These are phyloP conservation scores for Crithidia thermophila DNA, from an alignment of 208 protist species.

Conservation along the genomic window DNA sequence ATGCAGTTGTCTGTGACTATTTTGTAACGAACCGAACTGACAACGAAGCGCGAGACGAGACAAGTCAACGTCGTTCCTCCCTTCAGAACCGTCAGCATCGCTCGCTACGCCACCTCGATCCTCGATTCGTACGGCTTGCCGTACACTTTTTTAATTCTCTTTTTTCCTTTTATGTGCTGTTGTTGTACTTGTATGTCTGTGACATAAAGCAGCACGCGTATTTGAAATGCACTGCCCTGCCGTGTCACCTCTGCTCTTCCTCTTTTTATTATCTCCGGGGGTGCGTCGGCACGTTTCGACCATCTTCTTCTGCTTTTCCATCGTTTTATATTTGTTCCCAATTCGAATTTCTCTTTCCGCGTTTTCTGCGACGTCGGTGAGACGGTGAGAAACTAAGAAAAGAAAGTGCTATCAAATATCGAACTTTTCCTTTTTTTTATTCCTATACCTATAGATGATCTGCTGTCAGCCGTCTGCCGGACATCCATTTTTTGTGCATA, in stretches of 20 bases:
- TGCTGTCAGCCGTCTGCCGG: too few relatives aligned
- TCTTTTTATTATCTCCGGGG: not conserved
- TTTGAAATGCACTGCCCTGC: not conserved
- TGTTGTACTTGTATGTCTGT: slow-evolving; percentile 6
- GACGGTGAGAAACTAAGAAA: not conserved
- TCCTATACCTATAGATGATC: not conserved
- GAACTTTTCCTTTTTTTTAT: not conserved
- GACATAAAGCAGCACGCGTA: slow-evolving; percentile 2
- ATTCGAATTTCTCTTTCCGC: slow-evolving; percentile 4
- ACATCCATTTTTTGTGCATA: too few relatives aligned
- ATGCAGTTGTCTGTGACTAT: slow-evolving; percentile 1
- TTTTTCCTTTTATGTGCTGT: slow-evolving; percentile 15
- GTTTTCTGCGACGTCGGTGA: not conserved
- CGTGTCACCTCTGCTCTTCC: not conserved
- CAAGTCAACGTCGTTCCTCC: slow-evolving; percentile 42
- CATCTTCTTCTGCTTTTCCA: not conserved
- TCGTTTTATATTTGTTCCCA: slow-evolving; percentile 1
- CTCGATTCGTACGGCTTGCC: not conserved
- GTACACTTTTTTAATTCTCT: not conserved
- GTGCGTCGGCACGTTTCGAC: too few relatives aligned
- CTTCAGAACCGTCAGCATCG: not conserved
- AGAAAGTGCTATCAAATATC: not conserved
- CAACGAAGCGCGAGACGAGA: slow-evolving; percentile 32
- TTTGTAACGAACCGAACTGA: not conserved
- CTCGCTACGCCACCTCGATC: not conserved